phyloP scores from a whole-genome alignment of 2,329 filamentous ascomycete genomes.

The Botrytis tulipae region DNA sequence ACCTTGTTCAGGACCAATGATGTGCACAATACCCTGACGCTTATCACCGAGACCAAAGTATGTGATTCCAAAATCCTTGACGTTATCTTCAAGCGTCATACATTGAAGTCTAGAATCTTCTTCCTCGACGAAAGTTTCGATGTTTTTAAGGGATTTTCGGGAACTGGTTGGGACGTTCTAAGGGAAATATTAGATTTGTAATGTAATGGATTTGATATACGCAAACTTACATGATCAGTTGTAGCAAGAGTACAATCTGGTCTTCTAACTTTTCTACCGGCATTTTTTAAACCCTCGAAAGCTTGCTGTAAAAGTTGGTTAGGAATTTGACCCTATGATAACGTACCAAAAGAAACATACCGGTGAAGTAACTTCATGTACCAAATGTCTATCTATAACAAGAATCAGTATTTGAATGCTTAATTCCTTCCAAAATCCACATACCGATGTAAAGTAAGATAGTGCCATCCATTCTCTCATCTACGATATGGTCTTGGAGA shows the following conservation, averaged over 20 bases:
- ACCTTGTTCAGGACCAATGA: slow-evolving; percentile 97
- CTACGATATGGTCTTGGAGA: slow-evolving; percentile 88
- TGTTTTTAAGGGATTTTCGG: slow-evolving; percentile 89
- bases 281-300: slow-evolving; percentile 76
- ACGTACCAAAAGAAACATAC: slow-evolving; percentile 49
- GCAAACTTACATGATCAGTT: slow-evolving; percentile 66
- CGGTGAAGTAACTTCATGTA: slow-evolving; percentile 97
- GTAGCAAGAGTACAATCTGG: slow-evolving; percentile 96
- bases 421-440: slow-evolving; percentile 33
- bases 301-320: slow-evolving; percentile 69
- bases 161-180: slow-evolving; percentile 93
- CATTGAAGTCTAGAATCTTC: slow-evolving; percentile 92
- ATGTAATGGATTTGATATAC: background rate
- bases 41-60: slow-evolving; percentile 97
- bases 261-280: slow-evolving; percentile 80
- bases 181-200: slow-evolving; percentile 26
- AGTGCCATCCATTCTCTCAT: slow-evolving; percentile 92
- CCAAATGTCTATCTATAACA: slow-evolving; percentile 78
- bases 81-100: slow-evolving; percentile 93
- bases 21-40: slow-evolving; percentile 96
- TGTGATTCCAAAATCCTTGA: slow-evolving; percentile 92
- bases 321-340: slow-evolving; percentile 14
- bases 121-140: slow-evolving; percentile 78
- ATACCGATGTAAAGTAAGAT: slow-evolving; percentile 88
- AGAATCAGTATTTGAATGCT: slow-evolving; percentile 23